Conservation (phyloP, 2,329 filamentous ascomycete genomes). For the Monilinia vaccinii-corymbosi region DNA sequence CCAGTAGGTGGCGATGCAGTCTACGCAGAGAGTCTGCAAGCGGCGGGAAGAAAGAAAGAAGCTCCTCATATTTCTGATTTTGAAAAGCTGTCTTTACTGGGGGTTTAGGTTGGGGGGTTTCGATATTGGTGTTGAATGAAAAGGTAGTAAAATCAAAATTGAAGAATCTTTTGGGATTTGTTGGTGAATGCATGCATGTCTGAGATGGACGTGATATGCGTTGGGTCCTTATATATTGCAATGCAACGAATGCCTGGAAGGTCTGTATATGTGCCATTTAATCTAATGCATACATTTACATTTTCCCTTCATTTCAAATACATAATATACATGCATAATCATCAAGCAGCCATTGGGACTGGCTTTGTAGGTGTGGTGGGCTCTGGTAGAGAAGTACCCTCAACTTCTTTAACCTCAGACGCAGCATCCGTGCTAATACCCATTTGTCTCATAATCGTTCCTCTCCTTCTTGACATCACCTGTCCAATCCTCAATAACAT, state of each 20-base stretch:
- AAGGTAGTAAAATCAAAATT: neutral
- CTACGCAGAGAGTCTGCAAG: slow-evolving; percentile 28
- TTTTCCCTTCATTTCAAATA: slow-evolving; percentile 12
- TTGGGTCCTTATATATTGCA: slow-evolving; percentile 12
- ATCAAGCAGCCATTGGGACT: slow-evolving; percentile 8
- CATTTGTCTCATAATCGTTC: slow-evolving; percentile 14
- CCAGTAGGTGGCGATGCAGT: slow-evolving; percentile 29
- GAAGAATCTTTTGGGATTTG: no score
- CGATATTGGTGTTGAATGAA: neutral
- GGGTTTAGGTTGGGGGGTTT: slow-evolving; percentile 10
- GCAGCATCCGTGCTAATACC: slow-evolving; percentile 10
- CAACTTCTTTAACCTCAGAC: neutral
- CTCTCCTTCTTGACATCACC: slow-evolving; percentile 26
- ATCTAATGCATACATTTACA: slow-evolving; percentile 10
- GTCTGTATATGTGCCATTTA: neutral
- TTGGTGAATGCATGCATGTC: no score
- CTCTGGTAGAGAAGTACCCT: neutral
- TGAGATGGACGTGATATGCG: slow-evolving; percentile 12
- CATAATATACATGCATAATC: slow-evolving; percentile 25
- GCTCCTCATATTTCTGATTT: slow-evolving; percentile 31
- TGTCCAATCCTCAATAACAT: slow-evolving; percentile 29
- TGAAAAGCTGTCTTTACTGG: slow-evolving; percentile 36
- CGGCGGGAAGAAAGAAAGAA: slow-evolving; percentile 24
- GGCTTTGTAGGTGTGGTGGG: slow-evolving; percentile 7
- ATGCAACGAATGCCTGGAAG: slow-evolving; percentile 19